phyloP scores from a whole-genome alignment of 805 yeast genomes.

The Saturnispora besseyi region DNA sequence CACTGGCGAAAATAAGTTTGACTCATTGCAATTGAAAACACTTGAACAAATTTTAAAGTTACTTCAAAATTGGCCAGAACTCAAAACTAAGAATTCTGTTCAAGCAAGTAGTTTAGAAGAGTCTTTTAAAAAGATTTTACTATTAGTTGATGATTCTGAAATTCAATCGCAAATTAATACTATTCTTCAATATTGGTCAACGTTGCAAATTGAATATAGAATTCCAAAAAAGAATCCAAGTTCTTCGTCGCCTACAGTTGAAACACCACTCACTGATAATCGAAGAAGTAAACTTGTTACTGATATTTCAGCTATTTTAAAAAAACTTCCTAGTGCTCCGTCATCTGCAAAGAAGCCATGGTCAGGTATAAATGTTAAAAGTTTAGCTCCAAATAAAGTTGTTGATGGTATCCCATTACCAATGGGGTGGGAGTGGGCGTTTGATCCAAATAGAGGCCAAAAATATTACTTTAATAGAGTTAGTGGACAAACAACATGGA shows the following conservation, averaged over 20 bases:
- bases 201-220: slow-evolving; percentile 71
- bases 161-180: slow-evolving; percentile 31
- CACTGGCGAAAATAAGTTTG: slow-evolving; percentile 4
- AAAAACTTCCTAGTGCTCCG: slow-evolving; percentile 11
- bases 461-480: slow-evolving; percentile 48
- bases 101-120: slow-evolving; percentile 64
- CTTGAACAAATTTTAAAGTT: slow-evolving; percentile 45
- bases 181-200: slow-evolving; percentile 60
- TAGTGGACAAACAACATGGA: slow-evolving; percentile 48
- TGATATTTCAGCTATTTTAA: slow-evolving; percentile 1
- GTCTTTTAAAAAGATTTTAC: slow-evolving; percentile 38
- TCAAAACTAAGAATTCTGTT: slow-evolving; percentile 66
- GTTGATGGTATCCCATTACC: slow-evolving; percentile 37
- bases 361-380: slow-evolving; percentile 13
- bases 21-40: slow-evolving; percentile 32
- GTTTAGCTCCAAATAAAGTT: slow-evolving; percentile 16
- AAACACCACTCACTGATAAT: slow-evolving; percentile 15
- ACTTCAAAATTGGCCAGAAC: slow-evolving; percentile 54
- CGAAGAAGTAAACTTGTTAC: slow-evolving; percentile 15
- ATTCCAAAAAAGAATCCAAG: slow-evolving; percentile 55
- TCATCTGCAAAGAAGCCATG: slow-evolving; percentile 13
- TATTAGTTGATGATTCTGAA: slow-evolving; percentile 13
- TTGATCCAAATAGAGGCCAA: slow-evolving; percentile 35
- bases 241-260: background rate
- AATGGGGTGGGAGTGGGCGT: slow-evolving; percentile 57